These are phyloP conservation scores for Sporothrix schenckii DNA, from an alignment of 2,329 filamentous ascomycete species.

Conservation along the genomic window DNA sequence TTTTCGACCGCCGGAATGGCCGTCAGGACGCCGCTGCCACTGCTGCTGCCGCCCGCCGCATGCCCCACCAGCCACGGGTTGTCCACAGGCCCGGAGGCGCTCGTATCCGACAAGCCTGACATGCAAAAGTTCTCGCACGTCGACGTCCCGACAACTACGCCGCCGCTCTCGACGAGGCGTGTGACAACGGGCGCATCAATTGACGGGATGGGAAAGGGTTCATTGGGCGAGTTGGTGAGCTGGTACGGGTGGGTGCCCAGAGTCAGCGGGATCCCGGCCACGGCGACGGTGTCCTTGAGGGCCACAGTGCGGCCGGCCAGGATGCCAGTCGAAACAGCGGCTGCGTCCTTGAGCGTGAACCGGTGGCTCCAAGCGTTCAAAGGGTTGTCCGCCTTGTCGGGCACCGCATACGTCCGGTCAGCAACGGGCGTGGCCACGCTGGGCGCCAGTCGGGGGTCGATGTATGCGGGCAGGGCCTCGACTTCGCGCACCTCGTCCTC, in stretches of 20 bases:
- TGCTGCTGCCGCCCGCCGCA: slow-evolving; percentile 76
- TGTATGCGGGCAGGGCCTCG: slow-evolving; percentile 40
- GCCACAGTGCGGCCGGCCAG: slow-evolving; percentile 73
- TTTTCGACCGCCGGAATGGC: slow-evolving; percentile 37
- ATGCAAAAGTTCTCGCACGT: slow-evolving; percentile 72
- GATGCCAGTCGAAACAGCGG: slow-evolving; percentile 46
- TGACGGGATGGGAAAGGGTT: slow-evolving; percentile 67
- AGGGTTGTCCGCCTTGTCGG: slow-evolving; percentile 39
- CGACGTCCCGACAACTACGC: slow-evolving; percentile 69
- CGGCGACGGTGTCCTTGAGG: slow-evolving; percentile 74
- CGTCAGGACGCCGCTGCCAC: slow-evolving; percentile 60
- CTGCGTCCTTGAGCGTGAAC: slow-evolving; percentile 39
- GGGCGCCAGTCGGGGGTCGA: slow-evolving; percentile 38
- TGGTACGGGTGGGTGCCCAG: slow-evolving; percentile 51
- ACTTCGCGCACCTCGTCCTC: slow-evolving; percentile 40
- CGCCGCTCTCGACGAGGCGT: slow-evolving; percentile 61
- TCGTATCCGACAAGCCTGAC: slow-evolving; percentile 62
- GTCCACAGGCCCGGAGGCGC: slow-evolving; percentile 70
- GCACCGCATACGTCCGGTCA: slow-evolving; percentile 37
- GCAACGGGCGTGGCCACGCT: slow-evolving; percentile 21
- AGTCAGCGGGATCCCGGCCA: slow-evolving; percentile 65
- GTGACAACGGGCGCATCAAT: slow-evolving; percentile 51
- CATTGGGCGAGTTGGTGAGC: slow-evolving; percentile 39
- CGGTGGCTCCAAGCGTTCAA: slow-evolving; percentile 45
- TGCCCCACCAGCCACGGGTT: slow-evolving; percentile 75